Percentiles rank a stretch among this genome's conserved stretches.
Conservation (phyloP, 805 yeast species). For the Zygotorulaspora chibaensis region DNA sequence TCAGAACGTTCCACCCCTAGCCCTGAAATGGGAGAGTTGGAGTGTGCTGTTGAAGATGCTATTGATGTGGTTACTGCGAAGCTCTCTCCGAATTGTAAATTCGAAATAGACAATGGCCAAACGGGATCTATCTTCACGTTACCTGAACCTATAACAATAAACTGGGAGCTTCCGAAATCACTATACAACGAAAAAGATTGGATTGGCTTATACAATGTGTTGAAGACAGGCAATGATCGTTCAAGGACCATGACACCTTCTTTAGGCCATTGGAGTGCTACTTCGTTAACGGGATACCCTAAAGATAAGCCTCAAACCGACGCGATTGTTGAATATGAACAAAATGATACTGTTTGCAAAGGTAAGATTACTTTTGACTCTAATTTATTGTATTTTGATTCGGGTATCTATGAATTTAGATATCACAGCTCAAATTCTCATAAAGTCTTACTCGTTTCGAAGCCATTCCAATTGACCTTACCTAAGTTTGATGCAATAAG, state of each 20-base stretch:
- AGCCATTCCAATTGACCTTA: constrained; percentile 57
- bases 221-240: constrained; percentile 54
- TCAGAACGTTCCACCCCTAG: background rate
- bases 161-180: constrained; percentile 49
- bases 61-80: constrained; percentile 19
- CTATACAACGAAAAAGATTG: constrained; percentile 54
- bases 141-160: constrained; percentile 45
- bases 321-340: constrained; percentile 11
- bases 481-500: constrained; percentile 34
- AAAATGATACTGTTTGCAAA: constrained; percentile 20
- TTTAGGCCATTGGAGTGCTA: constrained; percentile 60
- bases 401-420: constrained; percentile 70
- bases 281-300: constrained; percentile 36
- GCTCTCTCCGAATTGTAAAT: constrained; percentile 27
- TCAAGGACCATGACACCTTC: constrained; percentile 58
- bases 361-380: constrained; percentile 51
- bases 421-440: constrained; percentile 65
- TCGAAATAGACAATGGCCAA: constrained; percentile 27
- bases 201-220: constrained; percentile 69
- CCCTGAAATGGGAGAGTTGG: constrained; percentile 17
- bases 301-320: constrained; percentile 16
- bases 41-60: constrained; percentile 20
- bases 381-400: constrained; percentile 53
- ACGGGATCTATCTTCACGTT: constrained; percentile 32
- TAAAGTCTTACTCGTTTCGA: constrained; percentile 60